A percentile compares a stretch with the other conserved stretches of the same genome.
Conservation (phyloP, 1,284 basidiomycete species). For the Heterobasidion parviporum region DNA sequence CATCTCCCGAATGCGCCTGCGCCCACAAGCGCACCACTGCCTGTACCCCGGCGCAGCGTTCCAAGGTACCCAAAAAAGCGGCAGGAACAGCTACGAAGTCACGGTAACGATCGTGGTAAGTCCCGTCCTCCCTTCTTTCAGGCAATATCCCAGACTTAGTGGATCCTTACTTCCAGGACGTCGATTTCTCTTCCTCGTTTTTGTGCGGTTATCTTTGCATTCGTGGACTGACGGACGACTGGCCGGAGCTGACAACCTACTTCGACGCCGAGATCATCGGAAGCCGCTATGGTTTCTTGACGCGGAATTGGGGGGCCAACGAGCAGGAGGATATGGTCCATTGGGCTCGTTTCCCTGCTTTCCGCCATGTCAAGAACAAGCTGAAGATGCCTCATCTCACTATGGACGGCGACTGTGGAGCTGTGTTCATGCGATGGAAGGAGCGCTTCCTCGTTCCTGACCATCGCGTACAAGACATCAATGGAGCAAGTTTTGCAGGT, state of each 20-base stretch:
- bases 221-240: conserved; percentile 81
- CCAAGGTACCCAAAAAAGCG: conserved; percentile 76
- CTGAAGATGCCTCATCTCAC: conserved; percentile 69
- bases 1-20: conserved; percentile 67
- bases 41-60: conserved; percentile 76
- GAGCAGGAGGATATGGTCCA: conserved; percentile 87
- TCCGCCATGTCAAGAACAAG: conserved; percentile 68
- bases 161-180: conserved; percentile 43
- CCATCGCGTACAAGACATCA: conserved; percentile 89
- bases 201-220: conserved; percentile 87
- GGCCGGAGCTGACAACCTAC: conserved; percentile 57
- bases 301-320: conserved; percentile 78
- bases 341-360: conserved; percentile 89
- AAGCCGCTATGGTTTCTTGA: conserved; percentile 79
- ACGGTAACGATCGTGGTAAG: conserved; percentile 74
- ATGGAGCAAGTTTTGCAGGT: conserved; percentile 94
- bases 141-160: neutral
- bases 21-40: conserved; percentile 70
- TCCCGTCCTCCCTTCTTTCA: conserved; percentile 15
- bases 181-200: conserved; percentile 73
- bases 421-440: conserved; percentile 95
- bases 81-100: conserved; percentile 80
- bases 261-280: conserved; percentile 95
- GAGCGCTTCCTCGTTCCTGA: conserved; percentile 93
- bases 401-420: conserved; percentile 67